phyloP scores from a whole-genome alignment of 441 rosid genomes.

The Pelargonium australe region DNA sequence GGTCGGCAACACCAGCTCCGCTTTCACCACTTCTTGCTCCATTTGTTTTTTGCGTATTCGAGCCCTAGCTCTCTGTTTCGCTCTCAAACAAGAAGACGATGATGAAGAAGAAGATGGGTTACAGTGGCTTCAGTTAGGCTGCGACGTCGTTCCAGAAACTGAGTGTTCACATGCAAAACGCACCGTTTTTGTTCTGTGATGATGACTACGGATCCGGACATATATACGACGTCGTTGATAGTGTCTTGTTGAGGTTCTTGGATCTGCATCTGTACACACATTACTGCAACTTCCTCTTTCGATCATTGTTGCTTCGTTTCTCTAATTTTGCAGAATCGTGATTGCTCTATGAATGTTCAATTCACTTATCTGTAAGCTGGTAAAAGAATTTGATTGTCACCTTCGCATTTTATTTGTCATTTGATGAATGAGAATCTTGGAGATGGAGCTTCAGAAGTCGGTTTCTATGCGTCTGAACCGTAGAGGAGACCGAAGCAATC shows the following conservation, averaged over 20 bases:
- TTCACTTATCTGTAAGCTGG: background rate
- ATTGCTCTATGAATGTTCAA: background rate
- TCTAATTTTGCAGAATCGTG: background rate
- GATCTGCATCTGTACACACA: background rate
- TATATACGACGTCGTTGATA: background rate
- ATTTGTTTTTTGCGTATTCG: constrained; percentile 24
- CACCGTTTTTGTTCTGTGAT: background rate
- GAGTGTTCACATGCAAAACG: background rate
- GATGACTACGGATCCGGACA: background rate
- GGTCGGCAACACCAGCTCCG: constrained; percentile 67
- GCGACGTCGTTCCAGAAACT: background rate
- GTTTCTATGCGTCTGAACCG: constrained; percentile 51
- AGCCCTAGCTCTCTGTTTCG: background rate
- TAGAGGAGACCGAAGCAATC: constrained; percentile 48
- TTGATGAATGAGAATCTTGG: constrained; percentile 29
- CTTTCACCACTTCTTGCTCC: constrained; percentile 62
- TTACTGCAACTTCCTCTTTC: background rate
- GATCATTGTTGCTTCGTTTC: background rate
- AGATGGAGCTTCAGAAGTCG: constrained; percentile 46
- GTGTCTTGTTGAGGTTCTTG: background rate
- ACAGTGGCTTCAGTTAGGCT: background rate
- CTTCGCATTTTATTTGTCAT: no score
- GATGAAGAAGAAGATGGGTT: background rate
- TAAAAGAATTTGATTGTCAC: no score
- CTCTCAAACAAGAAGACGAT: background rate